These are phyloP conservation scores for Phytophthora ohioensis DNA, from an alignment of 352 stramenopile species.

Conservation along the genomic window DNA sequence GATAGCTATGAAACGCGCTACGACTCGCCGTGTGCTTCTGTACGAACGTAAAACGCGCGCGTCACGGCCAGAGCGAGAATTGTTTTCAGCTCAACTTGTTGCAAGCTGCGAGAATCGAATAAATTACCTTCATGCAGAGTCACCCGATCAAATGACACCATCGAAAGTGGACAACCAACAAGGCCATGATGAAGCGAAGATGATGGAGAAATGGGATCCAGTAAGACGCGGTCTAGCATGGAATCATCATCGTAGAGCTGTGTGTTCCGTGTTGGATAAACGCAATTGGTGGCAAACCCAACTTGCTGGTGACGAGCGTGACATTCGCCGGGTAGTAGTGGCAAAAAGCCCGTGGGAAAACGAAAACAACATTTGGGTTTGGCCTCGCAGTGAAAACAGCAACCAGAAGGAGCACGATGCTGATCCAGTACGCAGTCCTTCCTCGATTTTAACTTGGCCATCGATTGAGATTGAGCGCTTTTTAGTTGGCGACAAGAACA, in stretches of 20 bases:
- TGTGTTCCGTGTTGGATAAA: conserved; percentile 48
- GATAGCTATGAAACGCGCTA: conserved; percentile 39
- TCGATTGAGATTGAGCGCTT: conserved; percentile 53
- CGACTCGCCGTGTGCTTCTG: conserved; percentile 29
- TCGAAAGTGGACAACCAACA: conserved; percentile 17
- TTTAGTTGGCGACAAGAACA: conserved; percentile 26
- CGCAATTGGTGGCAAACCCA: conserved; percentile 61
- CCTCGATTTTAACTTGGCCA: conserved; percentile 8
- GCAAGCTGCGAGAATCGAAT: conserved; percentile 59
- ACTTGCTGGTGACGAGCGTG: conserved; percentile 49
- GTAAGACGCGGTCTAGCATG: conserved; percentile 44
- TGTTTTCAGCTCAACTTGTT: conserved; percentile 35
- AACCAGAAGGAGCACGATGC: conserved; percentile 9
- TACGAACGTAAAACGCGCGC: conserved; percentile 25
- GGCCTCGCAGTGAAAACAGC: conserved; percentile 35
- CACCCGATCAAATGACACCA: conserved; percentile 22
- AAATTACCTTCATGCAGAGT: conserved; percentile 38
- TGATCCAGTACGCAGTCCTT: not conserved
- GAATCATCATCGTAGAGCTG: conserved; percentile 43
- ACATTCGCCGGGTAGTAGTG: conserved; percentile 57
- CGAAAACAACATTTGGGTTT: conserved; percentile 59
- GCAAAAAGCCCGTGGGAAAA: conserved; percentile 55
- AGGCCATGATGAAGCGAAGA: not conserved
- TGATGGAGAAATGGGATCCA: conserved; percentile 28
- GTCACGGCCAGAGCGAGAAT: conserved; percentile 22